Conservation (phyloP, 495 filamentous ascomycete genomes). For the Talaromyces trachyspermus region DNA sequence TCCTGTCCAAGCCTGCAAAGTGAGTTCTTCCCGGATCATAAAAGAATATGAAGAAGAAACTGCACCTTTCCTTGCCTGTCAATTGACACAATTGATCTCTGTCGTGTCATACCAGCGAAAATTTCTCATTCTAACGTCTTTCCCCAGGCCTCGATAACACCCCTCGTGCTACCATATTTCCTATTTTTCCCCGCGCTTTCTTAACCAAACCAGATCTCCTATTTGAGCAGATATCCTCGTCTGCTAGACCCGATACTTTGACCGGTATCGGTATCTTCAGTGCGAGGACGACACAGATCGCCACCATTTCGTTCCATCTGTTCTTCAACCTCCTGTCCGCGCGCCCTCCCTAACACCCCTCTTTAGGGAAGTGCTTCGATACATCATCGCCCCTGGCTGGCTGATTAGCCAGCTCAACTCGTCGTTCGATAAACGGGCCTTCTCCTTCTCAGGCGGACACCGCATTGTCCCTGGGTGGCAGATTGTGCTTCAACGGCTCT, state of each 20-base stretch:
- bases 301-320: conserved; percentile 82
- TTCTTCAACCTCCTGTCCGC: conserved; percentile 75
- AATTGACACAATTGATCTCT: conserved; percentile 5
- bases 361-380: conserved; percentile 16
- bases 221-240: conserved; percentile 63
- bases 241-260: conserved; percentile 86
- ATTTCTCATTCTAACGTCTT: conserved; percentile 7
- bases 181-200: conserved; percentile 11
- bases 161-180: conserved; percentile 21
- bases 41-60: neutral
- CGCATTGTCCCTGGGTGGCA: conserved; percentile 80
- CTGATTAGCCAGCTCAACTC: conserved; percentile 53
- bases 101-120: conserved; percentile 5
- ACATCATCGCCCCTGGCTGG: conserved; percentile 44
- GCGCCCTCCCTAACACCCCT: conserved; percentile 78
- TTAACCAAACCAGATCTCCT: conserved; percentile 15
- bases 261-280: conserved; percentile 82
- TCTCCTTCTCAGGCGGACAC: conserved; percentile 84
- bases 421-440: conserved; percentile 64
- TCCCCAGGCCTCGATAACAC: conserved; percentile 87
- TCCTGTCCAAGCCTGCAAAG: conserved; percentile 95
- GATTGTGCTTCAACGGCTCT: conserved; percentile 52
- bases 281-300: conserved; percentile 57
- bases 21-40: conserved; percentile 35
- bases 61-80: neutral